Evolutionary conservation across 371 early-diverging fungal genomes (phyloP), one percentile per base, ranked within the genome.

Genomic region (Lichtheimia ornata): DNA sequence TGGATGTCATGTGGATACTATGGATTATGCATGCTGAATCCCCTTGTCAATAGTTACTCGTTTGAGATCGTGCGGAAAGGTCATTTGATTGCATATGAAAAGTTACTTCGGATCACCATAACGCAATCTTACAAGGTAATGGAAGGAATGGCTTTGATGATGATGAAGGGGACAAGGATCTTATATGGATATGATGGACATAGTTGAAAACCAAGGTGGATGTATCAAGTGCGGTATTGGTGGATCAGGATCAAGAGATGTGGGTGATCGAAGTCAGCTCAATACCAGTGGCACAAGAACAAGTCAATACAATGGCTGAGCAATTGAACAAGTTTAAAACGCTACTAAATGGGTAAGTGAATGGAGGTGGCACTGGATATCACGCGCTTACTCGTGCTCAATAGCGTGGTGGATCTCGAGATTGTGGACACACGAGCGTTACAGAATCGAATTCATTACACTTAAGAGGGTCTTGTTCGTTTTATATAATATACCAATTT

Each of bases 11-110:
- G 12, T 44, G 0, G 1, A 2, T 6, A 6, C 9, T 35, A 35
- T 9, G 11, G 35, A 35, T 35, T 5, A 35, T 35, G 35, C 35
- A 35, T 11, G 2, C 9, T 11, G 5, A 35, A 35, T 35, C 2
- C 4, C 30, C 9, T 35, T 35, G 35, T 35, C 35, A 35, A 2
- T 51, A 79, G 80, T 28, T 76, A 72, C 62, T 74, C 82, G 4
- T 81, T 78, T 71, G 82, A 81, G 40, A 64, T 81, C 5, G 82
- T 78, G 11, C 65, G 72, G 20, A 72, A 74, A 56, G 82, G 82
- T n/a, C 59, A 73, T 55, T 44, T 74, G 43, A 42, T 78, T 4
- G 76, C 70, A 6, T 81, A 78, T 53, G 73, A 78, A 41, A 73
- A 74, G 45, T 35, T 69, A 11, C 47, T 81, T 6, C 69, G 69